Evolutionary conservation across 805 yeast species (phyloP).

Genomic region (Teunomyces barrocoloradensis): DNA sequence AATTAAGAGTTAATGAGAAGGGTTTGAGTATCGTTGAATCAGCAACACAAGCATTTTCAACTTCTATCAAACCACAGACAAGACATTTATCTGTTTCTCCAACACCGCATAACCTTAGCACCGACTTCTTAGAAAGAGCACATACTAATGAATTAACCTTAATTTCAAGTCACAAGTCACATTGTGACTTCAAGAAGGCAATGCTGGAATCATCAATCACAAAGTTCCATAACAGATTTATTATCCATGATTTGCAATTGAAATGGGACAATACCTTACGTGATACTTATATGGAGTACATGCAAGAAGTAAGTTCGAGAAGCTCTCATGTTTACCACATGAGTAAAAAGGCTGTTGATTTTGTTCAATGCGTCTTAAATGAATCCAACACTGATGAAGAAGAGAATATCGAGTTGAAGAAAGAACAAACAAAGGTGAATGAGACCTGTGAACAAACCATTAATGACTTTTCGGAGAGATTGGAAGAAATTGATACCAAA

Average conservation of each 20-base stretch:
- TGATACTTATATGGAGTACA: conserved; percentile 59
- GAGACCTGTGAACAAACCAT: neutral
- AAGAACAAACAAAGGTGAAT: conserved; percentile 9
- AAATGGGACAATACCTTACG: conserved; percentile 77
- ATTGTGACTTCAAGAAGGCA: conserved; percentile 23
- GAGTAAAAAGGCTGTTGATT: conserved; percentile 48
- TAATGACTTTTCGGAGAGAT: conserved; percentile 15
- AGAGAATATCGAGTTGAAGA: conserved; percentile 16
- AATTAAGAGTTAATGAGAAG: conserved; percentile 28
- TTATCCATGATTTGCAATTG: conserved; percentile 67
- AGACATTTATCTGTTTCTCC: neutral
- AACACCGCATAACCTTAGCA: neutral
- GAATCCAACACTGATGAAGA: conserved; percentile 13
- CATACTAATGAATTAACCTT: conserved; percentile 22
- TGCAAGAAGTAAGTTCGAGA: conserved; percentile 43
- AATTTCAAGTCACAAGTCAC: conserved; percentile 28
- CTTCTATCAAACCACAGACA: neutral
- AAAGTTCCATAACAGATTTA: conserved; percentile 64
- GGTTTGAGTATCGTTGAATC: conserved; percentile 21
- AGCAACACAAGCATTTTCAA: conserved; percentile 18
- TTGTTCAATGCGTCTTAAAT: conserved; percentile 43
- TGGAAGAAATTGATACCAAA: conserved; percentile 42
- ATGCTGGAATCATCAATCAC: conserved; percentile 21
- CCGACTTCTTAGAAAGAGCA: conserved; percentile 8
- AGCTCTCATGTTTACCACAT: conserved; percentile 43